phyloP scores from a whole-genome alignment of 495 filamentous ascomycete genomes.

The Penicillium paxilli region DNA sequence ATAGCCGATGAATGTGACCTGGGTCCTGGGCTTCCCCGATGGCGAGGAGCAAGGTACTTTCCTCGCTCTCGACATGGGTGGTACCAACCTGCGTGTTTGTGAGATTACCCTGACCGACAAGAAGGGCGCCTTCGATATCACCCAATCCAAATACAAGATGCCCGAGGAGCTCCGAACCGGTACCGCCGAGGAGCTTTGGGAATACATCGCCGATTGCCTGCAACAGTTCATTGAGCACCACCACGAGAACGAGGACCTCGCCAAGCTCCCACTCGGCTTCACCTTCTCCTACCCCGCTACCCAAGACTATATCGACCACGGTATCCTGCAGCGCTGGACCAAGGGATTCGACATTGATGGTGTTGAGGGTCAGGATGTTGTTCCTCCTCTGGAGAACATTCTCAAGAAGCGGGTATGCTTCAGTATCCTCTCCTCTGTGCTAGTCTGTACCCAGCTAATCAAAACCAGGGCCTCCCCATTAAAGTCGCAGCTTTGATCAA shows the following conservation, averaged over 20 bases:
- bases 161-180: slow-evolving; percentile 94
- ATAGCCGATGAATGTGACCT: slow-evolving; percentile 98
- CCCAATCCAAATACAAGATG: slow-evolving; percentile 97
- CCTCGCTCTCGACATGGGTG: slow-evolving; percentile 96
- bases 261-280: slow-evolving; percentile 81
- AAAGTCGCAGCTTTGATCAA: slow-evolving; percentile 93
- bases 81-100: slow-evolving; percentile 96
- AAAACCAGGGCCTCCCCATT: slow-evolving; percentile 80
- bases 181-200: slow-evolving; percentile 89
- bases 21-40: slow-evolving; percentile 92
- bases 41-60: slow-evolving; percentile 89
- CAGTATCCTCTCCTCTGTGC: background rate
- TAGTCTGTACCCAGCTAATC: background rate
- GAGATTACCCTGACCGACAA: slow-evolving; percentile 88
- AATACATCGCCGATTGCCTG: slow-evolving; percentile 95
- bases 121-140: slow-evolving; percentile 97
- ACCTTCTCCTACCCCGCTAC: slow-evolving; percentile 98
- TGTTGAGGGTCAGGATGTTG: slow-evolving; percentile 92
- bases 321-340: slow-evolving; percentile 94
- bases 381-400: slow-evolving; percentile 86
- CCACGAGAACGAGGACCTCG: slow-evolving; percentile 65
- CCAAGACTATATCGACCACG: slow-evolving; percentile 95
- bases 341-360: slow-evolving; percentile 98
- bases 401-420: slow-evolving; percentile 69
- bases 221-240: slow-evolving; percentile 95